These are phyloP conservation scores for Tulasnella sp. DNA, from an alignment of 768 basidiomycete species.

Conservation along the genomic window DNA sequence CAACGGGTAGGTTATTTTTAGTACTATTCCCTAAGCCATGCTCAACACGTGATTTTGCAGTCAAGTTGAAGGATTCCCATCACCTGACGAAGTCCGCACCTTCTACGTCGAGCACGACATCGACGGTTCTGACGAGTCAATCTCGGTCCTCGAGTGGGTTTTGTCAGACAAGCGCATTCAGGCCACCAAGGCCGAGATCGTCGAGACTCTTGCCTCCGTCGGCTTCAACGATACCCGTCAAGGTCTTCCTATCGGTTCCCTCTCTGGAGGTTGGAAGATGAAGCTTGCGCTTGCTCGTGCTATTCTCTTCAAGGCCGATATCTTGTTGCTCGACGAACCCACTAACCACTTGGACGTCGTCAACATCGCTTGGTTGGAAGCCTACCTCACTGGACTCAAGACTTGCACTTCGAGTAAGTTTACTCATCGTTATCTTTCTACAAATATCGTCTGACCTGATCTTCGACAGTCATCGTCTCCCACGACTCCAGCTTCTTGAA, in stretches of 20 bases:
- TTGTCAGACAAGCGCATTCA: constrained; percentile 70
- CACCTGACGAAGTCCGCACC: constrained; percentile 91
- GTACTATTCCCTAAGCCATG: constrained; percentile 17
- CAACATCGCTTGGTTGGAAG: constrained; percentile 96
- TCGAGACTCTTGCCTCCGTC: constrained; percentile 75
- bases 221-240: constrained; percentile 87
- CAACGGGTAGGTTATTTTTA: constrained; percentile 43
- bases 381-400: constrained; percentile 74
- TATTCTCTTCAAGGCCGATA: constrained; percentile 97
- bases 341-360: constrained; percentile 68
- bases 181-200: constrained; percentile 52
- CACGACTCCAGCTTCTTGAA: constrained; percentile 97
- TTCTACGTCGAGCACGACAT: constrained; percentile 99
- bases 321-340: constrained; percentile 35
- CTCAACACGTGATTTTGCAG: constrained; percentile 28
- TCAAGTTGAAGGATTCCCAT: constrained; percentile 97
- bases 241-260: constrained; percentile 66
- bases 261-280: constrained; percentile 99
- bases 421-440: not conserved
- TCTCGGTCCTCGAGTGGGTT: constrained; percentile 82
- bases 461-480: constrained; percentile 72
- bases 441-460: constrained; percentile 14
- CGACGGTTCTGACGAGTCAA: constrained; percentile 87
- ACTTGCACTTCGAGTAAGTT: constrained; percentile 80
- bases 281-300: constrained; percentile 95